Conservation (phyloP, 257 asterid genomes). For the Ilex asprella region DNA sequence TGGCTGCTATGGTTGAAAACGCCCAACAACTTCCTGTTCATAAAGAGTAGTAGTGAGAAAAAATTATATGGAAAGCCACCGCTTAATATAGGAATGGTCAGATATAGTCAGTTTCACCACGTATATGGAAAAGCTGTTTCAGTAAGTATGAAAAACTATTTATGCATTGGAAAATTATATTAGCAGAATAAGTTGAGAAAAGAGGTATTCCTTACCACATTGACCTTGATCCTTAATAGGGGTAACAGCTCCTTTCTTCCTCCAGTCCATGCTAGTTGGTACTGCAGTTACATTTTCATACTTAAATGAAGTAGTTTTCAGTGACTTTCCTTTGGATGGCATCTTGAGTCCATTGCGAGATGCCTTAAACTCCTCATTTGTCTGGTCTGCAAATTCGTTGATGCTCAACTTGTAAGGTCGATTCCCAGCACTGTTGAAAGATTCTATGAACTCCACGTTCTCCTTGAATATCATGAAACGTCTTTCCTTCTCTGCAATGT, state of each 20-base stretch:
- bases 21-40: background rate
- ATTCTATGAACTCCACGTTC: background rate
- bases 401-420: background rate
- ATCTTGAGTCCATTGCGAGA: background rate
- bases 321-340: slow-evolving; percentile 2
- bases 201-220: slow-evolving; percentile 17
- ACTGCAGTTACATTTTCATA: slow-evolving; percentile 23
- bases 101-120: no score
- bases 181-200: background rate
- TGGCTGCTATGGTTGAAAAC: background rate
- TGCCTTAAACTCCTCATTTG: background rate
- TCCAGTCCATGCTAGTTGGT: slow-evolving; percentile 36
- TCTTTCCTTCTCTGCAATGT: background rate
- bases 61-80: no score
- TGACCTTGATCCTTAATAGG: slow-evolving; percentile 20
- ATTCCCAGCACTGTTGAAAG: background rate
- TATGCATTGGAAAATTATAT: background rate
- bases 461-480: background rate
- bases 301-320: slow-evolving; percentile 14
- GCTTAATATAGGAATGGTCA: no score
- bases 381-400: background rate
- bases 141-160: no score
- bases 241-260: slow-evolving; percentile 30
- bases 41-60: background rate
- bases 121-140: no score